Base-by-base conservation (phyloP, 106 monocot genomes). In the Amphibolis antarctica region DNA sequence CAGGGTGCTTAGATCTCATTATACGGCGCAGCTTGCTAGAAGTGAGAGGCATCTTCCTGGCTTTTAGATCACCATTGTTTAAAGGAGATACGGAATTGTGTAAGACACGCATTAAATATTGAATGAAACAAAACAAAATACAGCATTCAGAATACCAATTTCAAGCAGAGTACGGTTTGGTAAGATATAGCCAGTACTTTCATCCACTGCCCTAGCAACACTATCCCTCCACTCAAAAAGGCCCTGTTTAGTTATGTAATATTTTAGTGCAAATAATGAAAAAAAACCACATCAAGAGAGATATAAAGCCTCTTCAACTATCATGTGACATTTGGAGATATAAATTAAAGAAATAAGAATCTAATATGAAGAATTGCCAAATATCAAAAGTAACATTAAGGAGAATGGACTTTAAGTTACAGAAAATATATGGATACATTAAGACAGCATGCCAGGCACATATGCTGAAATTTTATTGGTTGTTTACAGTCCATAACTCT, bases 181-280 rank as follows among this genome's bases (percentile, higher is more conserved):
- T 36, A 96, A 73, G 26, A 96, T 70, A 80, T 84, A 96, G 24
- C 96, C 96, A 62, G 96, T 96, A 49, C 96, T 96, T 80, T 96
- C 96, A 75, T 96, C 96, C 71, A 82, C 96, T 30, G 74, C 78
- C 48, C 96, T 86, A 52, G 90, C 96, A 75, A 86, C 44, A 55
- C 46, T 65, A 76, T 96, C 96, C 74, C 96, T 77, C 96, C 96
- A 96, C 25, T 76, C 74, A 69, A 53, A 85, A 18, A 96, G 53
- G 12, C 74, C 96, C 94, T 96, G 64, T 46, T 62, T 22, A 59
- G 25, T 47, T 23, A 52, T 28, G 0, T 11, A 12, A 17, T 52
- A 31, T 17, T 36, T 36, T 4, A 36, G 29, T 26, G 25, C 10
- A 10, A 57, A 57, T 57, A 57, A 57, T 2, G 28, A n/a, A 9